phyloP scores from a whole-genome alignment of 805 yeast species.

The Lipomyces anomalus region DNA sequence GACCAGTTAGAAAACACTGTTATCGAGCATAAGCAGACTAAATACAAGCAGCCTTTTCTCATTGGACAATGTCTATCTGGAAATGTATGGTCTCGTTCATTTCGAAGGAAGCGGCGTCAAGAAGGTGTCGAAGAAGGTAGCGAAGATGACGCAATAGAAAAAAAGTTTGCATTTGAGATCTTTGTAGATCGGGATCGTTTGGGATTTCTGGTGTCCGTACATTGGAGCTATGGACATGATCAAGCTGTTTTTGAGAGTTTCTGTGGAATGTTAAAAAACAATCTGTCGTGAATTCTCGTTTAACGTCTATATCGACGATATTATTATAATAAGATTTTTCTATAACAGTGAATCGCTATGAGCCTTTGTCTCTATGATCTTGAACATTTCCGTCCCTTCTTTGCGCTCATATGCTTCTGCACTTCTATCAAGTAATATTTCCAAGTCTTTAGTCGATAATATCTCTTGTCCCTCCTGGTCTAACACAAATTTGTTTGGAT shows the following conservation, averaged over 20 bases:
- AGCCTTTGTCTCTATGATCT: not conserved
- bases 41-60: too few relatives aligned
- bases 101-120: not conserved
- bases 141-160: too few relatives aligned
- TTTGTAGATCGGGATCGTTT: too few relatives aligned
- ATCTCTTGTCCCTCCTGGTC: conserved; percentile 20
- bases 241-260: conserved; percentile 16
- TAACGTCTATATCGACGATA: too few relatives aligned
- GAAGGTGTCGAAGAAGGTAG: not conserved
- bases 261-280: conserved; percentile 11
- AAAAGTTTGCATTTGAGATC: not conserved
- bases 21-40: too few relatives aligned
- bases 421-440: conserved; percentile 14
- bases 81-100: conserved; percentile 1
- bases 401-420: conserved; percentile 12
- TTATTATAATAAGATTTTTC: too few relatives aligned
- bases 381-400: not conserved
- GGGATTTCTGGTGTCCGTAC: not conserved
- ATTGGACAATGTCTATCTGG: too few relatives aligned
- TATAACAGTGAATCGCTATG: not conserved
- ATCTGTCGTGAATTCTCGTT: too few relatives aligned
- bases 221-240: conserved; percentile 12
- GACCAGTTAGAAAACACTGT: too few relatives aligned
- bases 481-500: conserved; percentile 11
- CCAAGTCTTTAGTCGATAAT: conserved; percentile 18